Percentiles rank a stretch among this genome's conserved stretches.
Evolutionary conservation across 2,329 filamentous ascomycete species (phyloP).

Genomic region (Gnomoniopsis sp.): DNA sequence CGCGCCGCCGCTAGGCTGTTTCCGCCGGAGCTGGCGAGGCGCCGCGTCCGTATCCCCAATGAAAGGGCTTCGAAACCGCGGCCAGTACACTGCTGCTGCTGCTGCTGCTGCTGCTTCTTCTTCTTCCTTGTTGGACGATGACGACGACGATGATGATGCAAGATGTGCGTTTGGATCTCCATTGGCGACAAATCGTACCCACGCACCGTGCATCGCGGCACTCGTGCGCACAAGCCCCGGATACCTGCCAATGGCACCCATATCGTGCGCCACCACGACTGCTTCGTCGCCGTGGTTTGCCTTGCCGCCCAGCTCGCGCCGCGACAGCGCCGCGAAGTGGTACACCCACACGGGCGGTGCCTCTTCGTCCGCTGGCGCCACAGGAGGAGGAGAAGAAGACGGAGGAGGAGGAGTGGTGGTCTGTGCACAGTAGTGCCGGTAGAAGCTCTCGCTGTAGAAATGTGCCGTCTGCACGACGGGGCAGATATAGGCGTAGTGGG

Average conservation of each 20-base stretch:
- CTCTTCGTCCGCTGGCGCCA: background rate
- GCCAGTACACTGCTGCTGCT: constrained; percentile 30
- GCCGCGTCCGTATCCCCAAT: background rate
- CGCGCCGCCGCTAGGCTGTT: constrained; percentile 15
- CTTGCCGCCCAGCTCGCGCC: constrained; percentile 23
- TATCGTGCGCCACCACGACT: constrained; percentile 40
- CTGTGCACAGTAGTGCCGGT: background rate
- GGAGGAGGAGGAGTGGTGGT: background rate
- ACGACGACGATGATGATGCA: no score
- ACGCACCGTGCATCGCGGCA: constrained; percentile 40
- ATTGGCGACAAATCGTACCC: constrained; percentile 33
- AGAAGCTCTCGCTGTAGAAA: constrained; percentile 28
- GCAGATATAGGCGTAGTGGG: constrained; percentile 62
- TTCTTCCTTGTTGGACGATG: no score
- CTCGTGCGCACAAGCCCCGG: constrained; percentile 37
- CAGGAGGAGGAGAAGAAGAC: background rate
- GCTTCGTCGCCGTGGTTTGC: constrained; percentile 48
- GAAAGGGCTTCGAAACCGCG: constrained; percentile 30
- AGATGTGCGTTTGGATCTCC: constrained; percentile 17
- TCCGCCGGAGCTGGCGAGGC: constrained; percentile 10
- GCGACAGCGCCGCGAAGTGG: constrained; percentile 48
- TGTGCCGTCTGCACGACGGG: constrained; percentile 60
- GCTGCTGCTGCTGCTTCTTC: constrained; percentile 14
- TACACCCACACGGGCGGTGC: constrained; percentile 32
- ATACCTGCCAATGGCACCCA: constrained; percentile 27